Evolutionary conservation across 495 filamentous ascomycete genomes (phyloP), one percentile per base, ranked within the genome.

Genomic region (Clohesyomyces aquaticus): DNA sequence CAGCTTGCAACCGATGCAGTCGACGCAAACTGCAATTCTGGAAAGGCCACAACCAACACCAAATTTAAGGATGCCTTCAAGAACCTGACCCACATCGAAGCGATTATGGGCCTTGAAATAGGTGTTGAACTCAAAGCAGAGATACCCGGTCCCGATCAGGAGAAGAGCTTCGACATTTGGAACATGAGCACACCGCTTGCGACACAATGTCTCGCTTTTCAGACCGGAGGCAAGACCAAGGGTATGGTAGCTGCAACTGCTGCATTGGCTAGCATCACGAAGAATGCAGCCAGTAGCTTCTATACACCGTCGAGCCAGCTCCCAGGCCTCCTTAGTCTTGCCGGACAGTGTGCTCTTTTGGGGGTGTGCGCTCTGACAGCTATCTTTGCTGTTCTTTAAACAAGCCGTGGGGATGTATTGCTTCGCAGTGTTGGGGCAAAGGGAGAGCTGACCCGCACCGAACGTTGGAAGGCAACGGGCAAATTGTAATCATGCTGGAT

Each of bases 1-100:
- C 56, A 60, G 19, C 56, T 60, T 25, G 43, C 56, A 2, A 60
- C 38, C 45, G 22, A 28, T 43, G 14, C 1, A 2, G 42, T 51
- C 27, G 28, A 60, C 19, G 56, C 25, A 38, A 50, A 60, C 56
- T 60, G 56, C 56, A 43, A 60, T 19, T 28, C 56, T n/a, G 56
- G 56, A 23, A 49, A 49, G 46, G 47, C 27, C 4, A 23, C n/a
- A 18, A 23, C 12, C 1, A 35, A 16, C 38, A n/a, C 25, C 19
- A 25, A 23, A 1, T 60, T 60, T 43, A 25, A 51, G 19, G 12
- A 38, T n/a, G 27, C 56, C 1, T 60, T 50, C 56, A 49, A 49
- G 25, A 60, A 60, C 23, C 56, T 60, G n/a, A 60, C 56, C 4
- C 56, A 60, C 22, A 51, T 60, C 16, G 23, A 35, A 22, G n/a